phyloP scores from a whole-genome alignment of 257 asterid genomes.

The Schizonepeta tenuifolia region DNA sequence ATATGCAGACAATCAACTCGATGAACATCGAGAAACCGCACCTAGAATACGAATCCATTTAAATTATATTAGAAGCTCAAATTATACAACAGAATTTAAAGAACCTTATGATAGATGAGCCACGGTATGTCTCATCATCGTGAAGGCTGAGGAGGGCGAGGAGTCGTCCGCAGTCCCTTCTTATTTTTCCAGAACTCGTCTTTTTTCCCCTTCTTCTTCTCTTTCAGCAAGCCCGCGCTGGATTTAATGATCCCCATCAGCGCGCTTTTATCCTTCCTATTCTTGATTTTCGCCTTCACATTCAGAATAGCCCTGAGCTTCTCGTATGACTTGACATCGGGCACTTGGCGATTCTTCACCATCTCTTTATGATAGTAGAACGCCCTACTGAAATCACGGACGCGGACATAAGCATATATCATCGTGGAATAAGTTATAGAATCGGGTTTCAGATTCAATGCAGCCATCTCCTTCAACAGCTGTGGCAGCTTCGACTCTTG shows the following conservation, averaged over 20 bases:
- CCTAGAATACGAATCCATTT: neutral
- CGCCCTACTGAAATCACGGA: constrained; percentile 88
- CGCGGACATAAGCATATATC: constrained; percentile 91
- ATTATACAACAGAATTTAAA: neutral
- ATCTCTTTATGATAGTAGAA: constrained; percentile 85
- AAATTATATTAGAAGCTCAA: neutral
- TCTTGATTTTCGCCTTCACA: constrained; percentile 74
- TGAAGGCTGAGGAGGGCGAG: constrained; percentile 38
- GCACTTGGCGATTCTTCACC: constrained; percentile 85
- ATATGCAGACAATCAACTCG: neutral
- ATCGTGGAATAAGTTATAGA: constrained; percentile 84
- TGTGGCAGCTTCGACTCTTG: constrained; percentile 85
- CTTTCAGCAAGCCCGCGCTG: constrained; percentile 69
- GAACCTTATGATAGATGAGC: constrained; percentile 1
- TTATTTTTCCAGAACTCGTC: constrained; percentile 91
- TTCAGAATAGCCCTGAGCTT: constrained; percentile 82
- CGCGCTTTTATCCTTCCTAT: constrained; percentile 85
- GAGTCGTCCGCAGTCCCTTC: constrained; percentile 43
- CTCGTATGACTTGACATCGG: constrained; percentile 74
- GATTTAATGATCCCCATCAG: constrained; percentile 81
- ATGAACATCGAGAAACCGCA: neutral
- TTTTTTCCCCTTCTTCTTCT: constrained; percentile 75
- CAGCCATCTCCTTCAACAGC: constrained; percentile 88
- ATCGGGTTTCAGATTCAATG: constrained; percentile 77
- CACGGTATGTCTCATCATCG: constrained; percentile 23